phyloP scores from a whole-genome alignment of 768 basidiomycete species.

The Amanita muscaria region DNA sequence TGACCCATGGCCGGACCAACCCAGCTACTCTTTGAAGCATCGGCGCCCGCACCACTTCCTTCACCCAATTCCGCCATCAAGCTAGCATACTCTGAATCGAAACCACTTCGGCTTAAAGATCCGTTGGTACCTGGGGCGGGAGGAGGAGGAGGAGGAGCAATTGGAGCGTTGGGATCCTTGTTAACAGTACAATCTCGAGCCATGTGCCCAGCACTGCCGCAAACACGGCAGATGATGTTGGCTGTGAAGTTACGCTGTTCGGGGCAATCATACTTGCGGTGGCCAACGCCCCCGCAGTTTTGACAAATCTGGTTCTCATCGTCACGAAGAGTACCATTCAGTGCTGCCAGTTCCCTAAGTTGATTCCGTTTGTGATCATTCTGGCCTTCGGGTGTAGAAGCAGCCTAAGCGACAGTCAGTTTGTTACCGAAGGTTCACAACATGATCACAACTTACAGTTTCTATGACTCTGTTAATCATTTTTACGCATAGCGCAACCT shows the following conservation, averaged over 20 bases:
- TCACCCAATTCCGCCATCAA: conserved; percentile 98
- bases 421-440: conserved; percentile 1
- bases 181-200: conserved; percentile 95
- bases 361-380: conserved; percentile 99
- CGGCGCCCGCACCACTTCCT: conserved; percentile 46
- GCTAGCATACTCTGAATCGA: conserved; percentile 96
- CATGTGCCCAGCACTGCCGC: conserved; percentile 98
- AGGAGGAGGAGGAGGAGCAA: conserved; percentile 23
- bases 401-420: conserved; percentile 64
- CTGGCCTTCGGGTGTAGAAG: conserved; percentile 97
- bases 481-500: conserved; percentile 84
- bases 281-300: conserved; percentile 89
- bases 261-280: conserved; percentile 98
- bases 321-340: conserved; percentile 98
- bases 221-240: conserved; percentile 98
- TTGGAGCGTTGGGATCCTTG: conserved; percentile 72
- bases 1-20: conserved; percentile 43
- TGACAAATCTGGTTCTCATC: conserved; percentile 99
- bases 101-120: conserved; percentile 60
- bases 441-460: conserved; percentile 52
- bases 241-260: conserved; percentile 98
- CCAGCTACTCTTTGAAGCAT: conserved; percentile 46
- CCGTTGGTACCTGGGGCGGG: conserved; percentile 34
- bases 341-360: conserved; percentile 91
- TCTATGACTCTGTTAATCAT: conserved; percentile 98